Evolutionary conservation across 768 basidiomycete genomes (phyloP), one percentile per base, ranked within the genome.

Genomic region (Boletus vinaceobasis): DNA sequence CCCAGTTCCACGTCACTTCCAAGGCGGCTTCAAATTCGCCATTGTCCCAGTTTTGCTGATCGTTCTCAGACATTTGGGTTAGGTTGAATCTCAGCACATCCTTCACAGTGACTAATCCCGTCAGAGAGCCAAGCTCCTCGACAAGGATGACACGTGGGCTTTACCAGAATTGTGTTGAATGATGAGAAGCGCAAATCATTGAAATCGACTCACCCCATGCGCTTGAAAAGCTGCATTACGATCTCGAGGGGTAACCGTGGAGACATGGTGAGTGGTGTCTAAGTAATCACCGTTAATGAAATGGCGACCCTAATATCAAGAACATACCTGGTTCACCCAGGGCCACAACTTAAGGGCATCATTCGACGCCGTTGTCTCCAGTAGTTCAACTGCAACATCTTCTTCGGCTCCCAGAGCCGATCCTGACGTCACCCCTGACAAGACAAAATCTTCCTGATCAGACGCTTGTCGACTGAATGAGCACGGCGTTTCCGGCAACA

Each of bases 121-220:
- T 82, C 11, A 99, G 77, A 33, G 75, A 71, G 10, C 96, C 96
- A 63, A 88, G 83, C 54, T 92, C 84, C 67, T 93, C 92, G 4
- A 98, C 93, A 14, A 98, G 79, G 52, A 99, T 96, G n/a, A 96
- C 90, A 27, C 95, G 88, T 0, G 97, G 97, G 8, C 96, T 98
- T 59, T 38, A 27, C 26, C 36, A 35, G 32, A 31, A 23, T 33
- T 2, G 21, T 8, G 14, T 36, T 57, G 6, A 60, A 43, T 21
- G 8, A 4, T 1, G 21, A 42, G 4, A 31, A 27, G n/a, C 15
- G 1, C 8, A 10, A 19, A 43, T 19, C 4, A 59, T 33, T 19
- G 47, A 40, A 42, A 60, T 17, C 1, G 14, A 78, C 92, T 62
- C 65, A 97, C 97, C 97, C 97, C 88, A 99, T 91, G 43, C 93